Conservation (phyloP, 768 basidiomycete genomes). For the Terana coerulea region DNA sequence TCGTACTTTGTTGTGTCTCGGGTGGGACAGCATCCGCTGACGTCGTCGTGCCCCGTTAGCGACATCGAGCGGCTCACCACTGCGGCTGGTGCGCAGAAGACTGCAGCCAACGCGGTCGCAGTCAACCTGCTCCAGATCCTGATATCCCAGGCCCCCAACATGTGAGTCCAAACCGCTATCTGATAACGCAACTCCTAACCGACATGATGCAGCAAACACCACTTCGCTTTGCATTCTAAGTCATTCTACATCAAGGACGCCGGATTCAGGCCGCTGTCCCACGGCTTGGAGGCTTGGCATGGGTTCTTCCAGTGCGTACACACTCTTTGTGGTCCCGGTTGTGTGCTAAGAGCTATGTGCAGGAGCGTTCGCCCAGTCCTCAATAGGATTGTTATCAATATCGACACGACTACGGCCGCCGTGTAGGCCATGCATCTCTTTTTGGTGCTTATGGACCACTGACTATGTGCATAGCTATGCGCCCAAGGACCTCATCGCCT, state of each 20-base stretch:
- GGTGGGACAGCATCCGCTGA: neutral
- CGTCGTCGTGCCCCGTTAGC: neutral
- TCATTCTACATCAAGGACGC: slow-evolving; percentile 8
- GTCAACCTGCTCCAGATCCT: slow-evolving; percentile 12
- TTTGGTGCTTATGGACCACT: neutral
- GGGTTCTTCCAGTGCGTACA: slow-evolving; percentile 13
- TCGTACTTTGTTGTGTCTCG: no score
- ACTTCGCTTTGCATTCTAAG: slow-evolving; percentile 11
- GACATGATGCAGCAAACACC: neutral
- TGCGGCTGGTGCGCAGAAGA: neutral
- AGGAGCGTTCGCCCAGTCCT: slow-evolving; percentile 12
- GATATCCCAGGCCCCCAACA: slow-evolving; percentile 10
- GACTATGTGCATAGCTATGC: neutral
- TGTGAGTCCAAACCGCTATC: neutral
- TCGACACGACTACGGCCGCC: slow-evolving; percentile 10
- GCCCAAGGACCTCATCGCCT: neutral
- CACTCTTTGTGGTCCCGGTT: no score
- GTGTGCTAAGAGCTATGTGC: neutral
- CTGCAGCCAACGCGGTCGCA: slow-evolving; percentile 1
- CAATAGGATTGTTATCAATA: slow-evolving; percentile 7
- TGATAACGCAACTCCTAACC: neutral
- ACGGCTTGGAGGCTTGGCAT: slow-evolving; percentile 4
- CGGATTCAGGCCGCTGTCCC: neutral
- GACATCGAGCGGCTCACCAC: slow-evolving; percentile 6
- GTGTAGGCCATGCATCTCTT: slow-evolving; percentile 1